A percentile compares a stretch with the other conserved stretches of the same genome.
Evolutionary conservation across 345 rosid genomes (phyloP).

Genomic region (Bruguiera gymnorhiza): DNA sequence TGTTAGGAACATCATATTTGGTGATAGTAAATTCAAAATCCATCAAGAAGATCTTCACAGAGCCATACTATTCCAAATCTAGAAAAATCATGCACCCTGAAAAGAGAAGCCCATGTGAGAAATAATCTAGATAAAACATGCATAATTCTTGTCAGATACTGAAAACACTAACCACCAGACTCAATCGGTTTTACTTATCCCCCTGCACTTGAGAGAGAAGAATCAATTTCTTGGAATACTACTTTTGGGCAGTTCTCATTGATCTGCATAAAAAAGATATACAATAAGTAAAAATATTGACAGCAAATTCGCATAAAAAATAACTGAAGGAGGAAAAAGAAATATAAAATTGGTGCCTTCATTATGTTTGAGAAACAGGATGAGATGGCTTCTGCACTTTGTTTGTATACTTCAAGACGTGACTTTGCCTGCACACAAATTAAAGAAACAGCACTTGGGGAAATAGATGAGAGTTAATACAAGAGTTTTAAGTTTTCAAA

Average conservation of each 20-base stretch:
- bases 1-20: neutral
- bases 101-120: neutral
- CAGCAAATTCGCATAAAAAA: neutral
- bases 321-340: neutral
- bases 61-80: neutral
- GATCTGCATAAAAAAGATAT: slow-evolving; percentile 41
- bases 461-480: neutral
- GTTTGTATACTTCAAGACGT: neutral
- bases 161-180: slow-evolving; percentile 28
- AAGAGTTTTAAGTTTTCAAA: neutral
- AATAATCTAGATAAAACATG: slow-evolving; percentile 4
- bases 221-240: slow-evolving; percentile 54
- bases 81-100: neutral
- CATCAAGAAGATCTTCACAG: neutral
- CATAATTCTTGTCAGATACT: slow-evolving; percentile 9
- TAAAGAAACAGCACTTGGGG: slow-evolving; percentile 1
- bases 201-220: slow-evolving; percentile 49
- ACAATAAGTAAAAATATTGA: slow-evolving; percentile 9
- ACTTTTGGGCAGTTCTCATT: slow-evolving; percentile 67
- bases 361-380: slow-evolving; percentile 57
- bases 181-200: slow-evolving; percentile 29
- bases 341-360: slow-evolving; percentile 42
- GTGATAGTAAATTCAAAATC: neutral
- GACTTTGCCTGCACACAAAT: slow-evolving; percentile 50
- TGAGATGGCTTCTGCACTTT: slow-evolving; percentile 59